These are phyloP conservation scores for Taphrina confusa DNA, from an alignment of 1,139 yeast species.

Conservation along the genomic window DNA sequence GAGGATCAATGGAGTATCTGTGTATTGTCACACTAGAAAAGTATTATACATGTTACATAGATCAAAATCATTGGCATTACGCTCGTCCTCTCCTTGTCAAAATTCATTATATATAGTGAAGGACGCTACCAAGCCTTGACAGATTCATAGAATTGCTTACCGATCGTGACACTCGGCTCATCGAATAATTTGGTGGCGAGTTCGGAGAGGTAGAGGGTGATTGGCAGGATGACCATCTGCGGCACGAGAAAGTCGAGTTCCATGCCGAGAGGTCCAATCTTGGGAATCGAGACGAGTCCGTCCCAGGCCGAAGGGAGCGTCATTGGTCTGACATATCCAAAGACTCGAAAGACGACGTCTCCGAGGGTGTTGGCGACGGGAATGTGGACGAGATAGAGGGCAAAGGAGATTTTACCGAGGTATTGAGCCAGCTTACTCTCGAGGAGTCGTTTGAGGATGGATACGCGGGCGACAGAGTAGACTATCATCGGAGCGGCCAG, in stretches of 20 bases:
- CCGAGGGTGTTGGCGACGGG: slow-evolving; percentile 25
- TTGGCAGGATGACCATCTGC: slow-evolving; percentile 2
- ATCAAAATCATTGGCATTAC: neutral
- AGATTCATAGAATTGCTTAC: slow-evolving; percentile 4
- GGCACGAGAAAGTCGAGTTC: slow-evolving; percentile 14
- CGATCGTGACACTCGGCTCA: slow-evolving; percentile 3
- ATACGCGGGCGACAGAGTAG: neutral
- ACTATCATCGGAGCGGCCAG: slow-evolving; percentile 15
- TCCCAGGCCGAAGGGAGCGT: neutral
- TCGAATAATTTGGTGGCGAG: slow-evolving; percentile 1
- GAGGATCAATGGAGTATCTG: no score
- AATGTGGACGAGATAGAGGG: slow-evolving; percentile 24
- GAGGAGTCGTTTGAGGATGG: neutral
- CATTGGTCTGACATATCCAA: slow-evolving; percentile 10
- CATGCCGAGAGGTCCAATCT: slow-evolving; percentile 8
- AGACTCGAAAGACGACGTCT: slow-evolving; percentile 4
- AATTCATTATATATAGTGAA: neutral
- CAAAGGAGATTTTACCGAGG: slow-evolving; percentile 25
- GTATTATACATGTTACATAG: slow-evolving; percentile 1
- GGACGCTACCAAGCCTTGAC: neutral
- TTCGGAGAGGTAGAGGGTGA: slow-evolving; percentile 7
- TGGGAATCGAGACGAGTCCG: neutral
- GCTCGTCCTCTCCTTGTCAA: neutral
- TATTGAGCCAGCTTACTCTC: slow-evolving; percentile 16
- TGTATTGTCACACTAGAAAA: no score